A percentile compares a stretch with the other conserved stretches of the same genome.
These are phyloP conservation scores for Cystobasidium tubakii DNA, from an alignment of 768 basidiomycete genomes.

Conservation along the genomic window DNA sequence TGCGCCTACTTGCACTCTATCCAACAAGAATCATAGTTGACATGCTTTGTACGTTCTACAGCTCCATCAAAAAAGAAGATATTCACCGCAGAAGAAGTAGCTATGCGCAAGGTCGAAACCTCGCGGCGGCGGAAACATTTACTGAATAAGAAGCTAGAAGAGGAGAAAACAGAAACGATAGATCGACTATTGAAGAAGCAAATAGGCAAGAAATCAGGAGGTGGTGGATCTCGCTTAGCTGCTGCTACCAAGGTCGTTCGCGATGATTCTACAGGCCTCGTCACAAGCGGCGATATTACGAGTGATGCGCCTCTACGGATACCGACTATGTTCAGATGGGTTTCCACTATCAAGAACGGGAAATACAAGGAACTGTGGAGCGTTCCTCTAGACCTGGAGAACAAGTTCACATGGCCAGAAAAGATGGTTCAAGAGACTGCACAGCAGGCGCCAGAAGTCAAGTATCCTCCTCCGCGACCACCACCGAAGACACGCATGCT, in stretches of 20 bases:
- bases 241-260: conserved; percentile 51
- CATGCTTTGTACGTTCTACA: not conserved
- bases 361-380: conserved; percentile 29
- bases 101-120: conserved; percentile 69
- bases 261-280: conserved; percentile 47
- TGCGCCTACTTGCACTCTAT: no score
- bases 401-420: conserved; percentile 14
- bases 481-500: conserved; percentile 27
- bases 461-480: conserved; percentile 32
- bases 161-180: conserved; percentile 83
- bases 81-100: conserved; percentile 66
- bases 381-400: conserved; percentile 13
- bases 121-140: conserved; percentile 74
- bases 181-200: conserved; percentile 83
- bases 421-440: conserved; percentile 16
- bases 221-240: conserved; percentile 40
- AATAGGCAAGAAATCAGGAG: conserved; percentile 48
- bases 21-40: no score
- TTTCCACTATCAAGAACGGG: conserved; percentile 56
- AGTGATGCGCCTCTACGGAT: conserved; percentile 48
- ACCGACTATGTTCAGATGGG: conserved; percentile 67
- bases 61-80: conserved; percentile 55
- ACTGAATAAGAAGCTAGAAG: conserved; percentile 74
- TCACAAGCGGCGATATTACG: conserved; percentile 37
- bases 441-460: not conserved